Percentiles rank a stretch among this genome's conserved stretches.
These are phyloP conservation scores for Codiaeum variegatum DNA, from an alignment of 441 rosid species.

Conservation along the genomic window DNA sequence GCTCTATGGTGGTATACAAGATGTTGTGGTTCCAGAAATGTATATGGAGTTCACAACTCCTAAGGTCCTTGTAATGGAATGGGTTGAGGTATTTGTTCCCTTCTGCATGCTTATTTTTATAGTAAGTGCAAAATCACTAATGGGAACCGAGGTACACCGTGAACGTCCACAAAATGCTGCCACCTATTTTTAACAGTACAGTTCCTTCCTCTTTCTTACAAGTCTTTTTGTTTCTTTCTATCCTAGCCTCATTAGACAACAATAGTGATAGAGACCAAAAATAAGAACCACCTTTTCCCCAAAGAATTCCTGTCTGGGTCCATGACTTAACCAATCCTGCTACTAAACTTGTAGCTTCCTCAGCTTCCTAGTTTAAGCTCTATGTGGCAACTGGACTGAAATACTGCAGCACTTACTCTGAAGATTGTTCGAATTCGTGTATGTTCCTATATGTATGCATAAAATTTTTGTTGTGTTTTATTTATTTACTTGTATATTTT, in stretches of 20 bases:
- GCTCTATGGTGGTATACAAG: constrained; percentile 70
- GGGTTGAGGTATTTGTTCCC: constrained; percentile 76
- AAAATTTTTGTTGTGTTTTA: constrained; percentile 12
- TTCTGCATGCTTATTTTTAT: background rate
- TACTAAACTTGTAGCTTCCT: background rate
- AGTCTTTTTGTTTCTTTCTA: background rate
- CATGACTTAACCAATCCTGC: background rate
- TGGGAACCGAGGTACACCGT: background rate
- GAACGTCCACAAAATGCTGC: background rate
- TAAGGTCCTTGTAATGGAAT: constrained; percentile 88
- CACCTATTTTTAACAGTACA: background rate
- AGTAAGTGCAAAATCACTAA: background rate
- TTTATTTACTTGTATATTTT: constrained; percentile 4
- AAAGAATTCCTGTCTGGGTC: background rate
- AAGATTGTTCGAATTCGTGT: background rate
- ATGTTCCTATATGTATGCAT: constrained; percentile 5
- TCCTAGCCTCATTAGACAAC: background rate
- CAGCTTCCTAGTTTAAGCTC: background rate
- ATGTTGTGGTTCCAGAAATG: constrained; percentile 88
- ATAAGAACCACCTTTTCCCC: background rate
- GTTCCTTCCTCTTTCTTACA: background rate
- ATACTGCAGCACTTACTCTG: background rate
- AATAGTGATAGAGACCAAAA: background rate
- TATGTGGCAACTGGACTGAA: background rate
- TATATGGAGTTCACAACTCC: constrained; percentile 71